Percentiles rank a stretch among this genome's conserved stretches.
Evolutionary conservation across 495 filamentous ascomycete genomes (phyloP).

Genomic region (Aspergillus funiculosus): DNA sequence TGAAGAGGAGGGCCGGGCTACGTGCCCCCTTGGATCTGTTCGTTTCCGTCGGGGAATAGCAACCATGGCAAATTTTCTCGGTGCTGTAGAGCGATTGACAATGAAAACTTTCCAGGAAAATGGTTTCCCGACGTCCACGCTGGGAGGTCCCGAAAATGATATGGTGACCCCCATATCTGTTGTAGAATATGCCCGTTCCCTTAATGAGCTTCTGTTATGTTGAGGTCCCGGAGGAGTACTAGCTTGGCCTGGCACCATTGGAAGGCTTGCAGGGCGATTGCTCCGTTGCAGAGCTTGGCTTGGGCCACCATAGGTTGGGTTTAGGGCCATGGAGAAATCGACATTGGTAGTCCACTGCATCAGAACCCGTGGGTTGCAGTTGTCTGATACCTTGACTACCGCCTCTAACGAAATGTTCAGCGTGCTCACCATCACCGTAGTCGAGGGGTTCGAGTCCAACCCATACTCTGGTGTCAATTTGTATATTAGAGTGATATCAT

Average conservation of each 20-base stretch:
- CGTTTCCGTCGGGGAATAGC: constrained; percentile 72
- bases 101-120: constrained; percentile 88
- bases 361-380: constrained; percentile 64
- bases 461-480: constrained; percentile 62
- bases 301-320: constrained; percentile 56
- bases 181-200: constrained; percentile 45
- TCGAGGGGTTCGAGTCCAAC: constrained; percentile 43
- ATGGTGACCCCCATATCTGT: constrained; percentile 67
- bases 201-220: constrained; percentile 49
- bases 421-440: constrained; percentile 44
- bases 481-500: constrained; percentile 82
- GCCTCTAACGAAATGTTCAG: constrained; percentile 63
- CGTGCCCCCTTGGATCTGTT: constrained; percentile 56
- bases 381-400: constrained; percentile 54
- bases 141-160: constrained; percentile 60
- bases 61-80: constrained; percentile 75
- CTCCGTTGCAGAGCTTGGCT: constrained; percentile 48
- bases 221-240: constrained; percentile 24
- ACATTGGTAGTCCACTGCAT: constrained; percentile 80
- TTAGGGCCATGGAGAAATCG: constrained; percentile 71
- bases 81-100: constrained; percentile 65
- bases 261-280: constrained; percentile 53
- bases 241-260: constrained; percentile 28
- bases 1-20: constrained; percentile 43
- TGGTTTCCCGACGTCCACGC: constrained; percentile 62